These are phyloP conservation scores for Jaltomata sinuosa DNA, from an alignment of 257 asterid species.

Conservation along the genomic window DNA sequence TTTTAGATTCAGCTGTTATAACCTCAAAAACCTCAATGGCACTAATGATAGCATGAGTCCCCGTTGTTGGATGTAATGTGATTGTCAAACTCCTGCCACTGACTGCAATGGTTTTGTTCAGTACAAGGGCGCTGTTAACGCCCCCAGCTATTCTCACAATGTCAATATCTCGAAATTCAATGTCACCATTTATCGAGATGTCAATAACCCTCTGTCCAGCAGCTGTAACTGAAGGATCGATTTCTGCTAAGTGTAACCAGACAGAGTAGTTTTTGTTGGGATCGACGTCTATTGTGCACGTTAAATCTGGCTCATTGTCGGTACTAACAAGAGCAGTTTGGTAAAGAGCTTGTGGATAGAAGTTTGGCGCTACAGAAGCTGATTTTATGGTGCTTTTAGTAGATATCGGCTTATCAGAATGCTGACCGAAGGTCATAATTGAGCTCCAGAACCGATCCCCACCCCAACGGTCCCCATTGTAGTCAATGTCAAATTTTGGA, in stretches of 20 bases:
- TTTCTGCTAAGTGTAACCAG: conserved; percentile 97
- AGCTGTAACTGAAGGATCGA: conserved; percentile 57
- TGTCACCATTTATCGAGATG: conserved; percentile 62
- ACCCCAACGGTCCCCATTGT: conserved; percentile 74
- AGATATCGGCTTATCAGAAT: conserved; percentile 35
- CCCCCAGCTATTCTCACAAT: conserved; percentile 60
- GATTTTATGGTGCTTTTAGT: conserved; percentile 36
- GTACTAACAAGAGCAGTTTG: conserved; percentile 63
- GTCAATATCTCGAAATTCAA: conserved; percentile 43
- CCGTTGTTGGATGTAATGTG: conserved; percentile 60
- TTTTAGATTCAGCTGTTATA: conserved; percentile 71
- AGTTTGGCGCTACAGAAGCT: conserved; percentile 58
- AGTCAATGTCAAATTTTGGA: conserved; percentile 71
- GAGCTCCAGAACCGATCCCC: conserved; percentile 91
- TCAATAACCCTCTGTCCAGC: conserved; percentile 78
- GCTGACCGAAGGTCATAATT: conserved; percentile 43
- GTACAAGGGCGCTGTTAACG: conserved; percentile 57
- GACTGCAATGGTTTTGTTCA: conserved; percentile 62
- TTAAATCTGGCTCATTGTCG: conserved; percentile 49
- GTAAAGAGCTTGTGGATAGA: conserved; percentile 82
- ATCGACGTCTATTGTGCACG: conserved; percentile 64
- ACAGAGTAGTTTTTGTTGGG: conserved; percentile 80
- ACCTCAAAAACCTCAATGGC: conserved; percentile 89
- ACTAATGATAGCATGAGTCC: conserved; percentile 54
- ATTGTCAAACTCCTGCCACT: conserved; percentile 82